These are phyloP conservation scores for Psilocybe azurescens DNA, from an alignment of 768 basidiomycete species.

Conservation along the genomic window DNA sequence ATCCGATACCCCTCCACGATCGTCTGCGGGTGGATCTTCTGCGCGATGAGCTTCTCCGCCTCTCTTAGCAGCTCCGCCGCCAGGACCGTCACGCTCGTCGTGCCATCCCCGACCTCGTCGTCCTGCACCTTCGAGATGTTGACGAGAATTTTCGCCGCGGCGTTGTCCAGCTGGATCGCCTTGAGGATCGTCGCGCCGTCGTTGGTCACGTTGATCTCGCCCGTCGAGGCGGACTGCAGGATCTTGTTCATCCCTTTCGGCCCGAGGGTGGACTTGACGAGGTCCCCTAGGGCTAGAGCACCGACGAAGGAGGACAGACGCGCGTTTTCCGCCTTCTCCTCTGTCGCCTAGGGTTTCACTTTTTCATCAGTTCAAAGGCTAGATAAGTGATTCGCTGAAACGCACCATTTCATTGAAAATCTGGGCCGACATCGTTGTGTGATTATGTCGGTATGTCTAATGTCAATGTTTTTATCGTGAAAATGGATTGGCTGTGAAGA, in stretches of 20 bases:
- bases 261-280: constrained; percentile 97
- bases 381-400: not conserved
- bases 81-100: constrained; percentile 89
- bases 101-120: constrained; percentile 98
- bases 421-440: constrained; percentile 9
- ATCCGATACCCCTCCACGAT: constrained; percentile 97
- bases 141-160: constrained; percentile 98
- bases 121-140: constrained; percentile 99
- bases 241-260: constrained; percentile 99
- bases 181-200: constrained; percentile 99
- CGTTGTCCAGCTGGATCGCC: constrained; percentile 96
- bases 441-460: not conserved
- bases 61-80: constrained; percentile 92
- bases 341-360: constrained; percentile 61
- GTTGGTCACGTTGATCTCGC: constrained; percentile 96
- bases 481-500: constrained; percentile 3
- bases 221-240: constrained; percentile 86
- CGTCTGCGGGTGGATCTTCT: constrained; percentile 97
- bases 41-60: constrained; percentile 91
- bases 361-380: not conserved
- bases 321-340: constrained; percentile 98
- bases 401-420: constrained; percentile 21
- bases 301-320: constrained; percentile 98
- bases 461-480: constrained; percentile 5
- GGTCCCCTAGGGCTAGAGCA: constrained; percentile 94